Conservation (phyloP, 345 rosid genomes). For the Melastoma malabathricum region DNA sequence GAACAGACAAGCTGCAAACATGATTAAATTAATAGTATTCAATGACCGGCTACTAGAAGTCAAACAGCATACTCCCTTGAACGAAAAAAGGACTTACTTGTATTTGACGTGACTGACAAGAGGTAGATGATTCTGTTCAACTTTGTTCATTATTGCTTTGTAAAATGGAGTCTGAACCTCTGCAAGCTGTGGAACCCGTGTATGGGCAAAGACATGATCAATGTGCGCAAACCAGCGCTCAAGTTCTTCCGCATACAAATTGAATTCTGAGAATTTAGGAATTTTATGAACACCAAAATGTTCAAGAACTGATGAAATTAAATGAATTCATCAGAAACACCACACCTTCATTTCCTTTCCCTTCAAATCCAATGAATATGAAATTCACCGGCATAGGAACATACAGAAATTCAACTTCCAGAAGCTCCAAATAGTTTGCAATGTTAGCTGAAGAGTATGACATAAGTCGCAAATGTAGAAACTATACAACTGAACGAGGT, state of each 20-base stretch:
- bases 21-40: not conserved
- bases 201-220: constrained; percentile 86
- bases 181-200: constrained; percentile 64
- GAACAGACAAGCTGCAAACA: constrained; percentile 70
- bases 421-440: constrained; percentile 72
- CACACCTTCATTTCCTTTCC: constrained; percentile 81
- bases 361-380: constrained; percentile 91
- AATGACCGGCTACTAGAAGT: not conserved
- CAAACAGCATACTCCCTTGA: not conserved
- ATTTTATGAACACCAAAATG: no score
- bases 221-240: constrained; percentile 92
- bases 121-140: constrained; percentile 61
- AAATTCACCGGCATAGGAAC: constrained; percentile 91
- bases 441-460: constrained; percentile 39
- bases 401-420: constrained; percentile 79
- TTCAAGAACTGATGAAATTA: no score
- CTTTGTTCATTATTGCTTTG: constrained; percentile 49
- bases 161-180: constrained; percentile 67
- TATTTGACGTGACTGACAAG: constrained; percentile 59
- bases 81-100: constrained; percentile 38
- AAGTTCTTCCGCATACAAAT: constrained; percentile 63
- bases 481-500: no score
- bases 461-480: not conserved
- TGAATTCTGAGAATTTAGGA: constrained; percentile 48
- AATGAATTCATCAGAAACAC: constrained; percentile 10